Base-by-base conservation (phyloP, 2,329 filamentous ascomycete species). In the Botryotinia calthae region DNA sequence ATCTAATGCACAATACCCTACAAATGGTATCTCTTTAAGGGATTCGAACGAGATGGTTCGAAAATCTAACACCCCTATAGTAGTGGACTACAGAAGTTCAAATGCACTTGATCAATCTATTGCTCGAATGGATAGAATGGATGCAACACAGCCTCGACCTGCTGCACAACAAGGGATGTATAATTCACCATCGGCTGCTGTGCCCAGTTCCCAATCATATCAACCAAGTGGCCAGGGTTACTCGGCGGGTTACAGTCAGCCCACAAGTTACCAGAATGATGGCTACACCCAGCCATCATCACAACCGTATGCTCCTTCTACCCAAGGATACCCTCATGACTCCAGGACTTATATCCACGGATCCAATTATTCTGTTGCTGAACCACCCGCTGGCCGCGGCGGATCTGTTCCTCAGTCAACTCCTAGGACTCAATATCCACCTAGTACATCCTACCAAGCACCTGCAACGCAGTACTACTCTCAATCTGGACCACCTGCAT, bases 31-130 rank as follows among this genome's bases (percentile, higher is more conserved):
- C 75, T 77, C 77, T 75, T 72, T 75, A 62, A 76, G 76, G 77
- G 78, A 79, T 75, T 76, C 77, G 76, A 76, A 79, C 75, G 76
- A 76, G 75, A 74, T 76, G 71, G 76, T 77, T 80, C 77, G 80
- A 73, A 76, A 76, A 77, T 81, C 80, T 81, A 80, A 81, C 80
- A 79, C 76, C 73, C 77, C 77, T 78, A 75, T 79, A 81, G 80
- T 80, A 74, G 79, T 77, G 73, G 81, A 82, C 76, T 77, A 72
- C 56, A 69, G 71, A 62, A 73, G 77, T 73, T 74, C 77, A 75
- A 81, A 80, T 63, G 77, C 74, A 66, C 81, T 79, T 34, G 80
- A 81, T 77, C 79, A 81, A 74, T 79, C 79, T 56, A 77, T 81
- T 66, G 80, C 82, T 71, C 78, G 81, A 65, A 80, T 80, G 77